Evolutionary conservation across 1,284 basidiomycete genomes (phyloP).

Genomic region (Phellopilus nigrolimitatus): DNA sequence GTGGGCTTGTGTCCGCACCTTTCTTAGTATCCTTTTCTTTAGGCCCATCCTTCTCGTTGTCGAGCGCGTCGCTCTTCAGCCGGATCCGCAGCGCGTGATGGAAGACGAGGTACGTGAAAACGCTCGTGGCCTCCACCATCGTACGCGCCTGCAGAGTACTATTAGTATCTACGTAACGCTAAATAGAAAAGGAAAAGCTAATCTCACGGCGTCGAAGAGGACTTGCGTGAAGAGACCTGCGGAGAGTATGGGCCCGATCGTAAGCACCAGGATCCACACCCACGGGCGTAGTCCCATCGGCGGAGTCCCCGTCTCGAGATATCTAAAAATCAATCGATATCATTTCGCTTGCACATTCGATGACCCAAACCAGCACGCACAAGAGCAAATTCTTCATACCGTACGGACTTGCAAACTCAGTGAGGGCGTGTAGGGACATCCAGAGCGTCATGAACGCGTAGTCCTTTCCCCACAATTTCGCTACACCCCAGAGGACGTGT

Average conservation of each 20-base stretch:
- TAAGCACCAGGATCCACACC: slow-evolving; percentile 18
- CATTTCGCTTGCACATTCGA: background rate
- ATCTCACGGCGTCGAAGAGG: slow-evolving; percentile 6
- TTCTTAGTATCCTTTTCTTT: background rate
- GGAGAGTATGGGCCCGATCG: slow-evolving; percentile 8
- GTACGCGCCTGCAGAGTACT: background rate
- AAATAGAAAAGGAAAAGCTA: background rate
- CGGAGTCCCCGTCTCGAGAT: slow-evolving; percentile 14
- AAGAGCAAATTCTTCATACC: slow-evolving; percentile 10
- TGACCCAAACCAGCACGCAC: background rate
- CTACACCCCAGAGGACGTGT: slow-evolving; percentile 19
- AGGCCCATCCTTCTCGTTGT: slow-evolving; percentile 1
- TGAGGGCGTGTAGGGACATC: background rate
- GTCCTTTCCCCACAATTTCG: slow-evolving; percentile 8
- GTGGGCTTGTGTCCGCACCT: background rate
- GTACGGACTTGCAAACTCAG: slow-evolving; percentile 13
- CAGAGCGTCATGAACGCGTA: background rate
- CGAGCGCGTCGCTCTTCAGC: slow-evolving; percentile 24
- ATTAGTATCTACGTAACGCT: no score
- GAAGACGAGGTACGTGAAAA: slow-evolving; percentile 40
- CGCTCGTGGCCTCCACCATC: slow-evolving; percentile 27
- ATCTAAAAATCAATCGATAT: slow-evolving; percentile 6
- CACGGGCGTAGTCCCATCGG: slow-evolving; percentile 6
- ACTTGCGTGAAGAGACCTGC: slow-evolving; percentile 12
- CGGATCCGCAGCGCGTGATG: slow-evolving; percentile 40